Evolutionary conservation across 108 stramenopile species (phyloP), one percentile per base, ranked within the genome.

Genomic region (Cyclotella cryptica): DNA sequence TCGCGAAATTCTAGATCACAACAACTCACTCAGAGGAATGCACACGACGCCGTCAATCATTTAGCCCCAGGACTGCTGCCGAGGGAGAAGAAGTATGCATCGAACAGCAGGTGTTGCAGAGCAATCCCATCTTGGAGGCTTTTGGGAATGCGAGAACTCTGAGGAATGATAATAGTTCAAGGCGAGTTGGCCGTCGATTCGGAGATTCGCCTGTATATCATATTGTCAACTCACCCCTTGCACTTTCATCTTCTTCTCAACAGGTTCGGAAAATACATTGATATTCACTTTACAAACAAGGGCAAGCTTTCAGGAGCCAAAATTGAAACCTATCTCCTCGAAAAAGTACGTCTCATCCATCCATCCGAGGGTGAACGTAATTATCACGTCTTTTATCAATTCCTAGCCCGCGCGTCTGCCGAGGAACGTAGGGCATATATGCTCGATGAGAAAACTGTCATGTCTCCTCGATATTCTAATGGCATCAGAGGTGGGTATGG

Each of bases 101-200:
- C 51, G 96, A 95, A 74, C 90, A 93, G 57, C 93, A 94, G 67
- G 96, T 97, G n/a, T 74, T 98, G 53, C 90, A 95, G 73, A 89
- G 87, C 43, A 98, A 98, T 74, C 97, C 98, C 9, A 98, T 98
- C 61, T 81, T 98, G 21, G 98, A 99, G 76, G 91, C 97, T 12
- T 99, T 98, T 83, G 98, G 98, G 24, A 99, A 99, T 78, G 98
- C 98, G 17, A 75, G 94, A 15, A 98, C 98, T 26, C 86, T 96
- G 53, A 93, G 98, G 14, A 98, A 98, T 75, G 97, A 98, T 85
- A 98, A 98, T 80, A 96, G 94, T 13, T 85, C 88, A 30, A 86
- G 97, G 61, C 35, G 9, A 63, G 61, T 41, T 3, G 47, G 9
- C 9, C 9, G 3, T 3, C 47, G 15, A 49, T 49, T n/a, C n/a